These are phyloP conservation scores for Rhypophila decipiens DNA, from an alignment of 495 filamentous ascomycete species.

Conservation along the genomic window DNA sequence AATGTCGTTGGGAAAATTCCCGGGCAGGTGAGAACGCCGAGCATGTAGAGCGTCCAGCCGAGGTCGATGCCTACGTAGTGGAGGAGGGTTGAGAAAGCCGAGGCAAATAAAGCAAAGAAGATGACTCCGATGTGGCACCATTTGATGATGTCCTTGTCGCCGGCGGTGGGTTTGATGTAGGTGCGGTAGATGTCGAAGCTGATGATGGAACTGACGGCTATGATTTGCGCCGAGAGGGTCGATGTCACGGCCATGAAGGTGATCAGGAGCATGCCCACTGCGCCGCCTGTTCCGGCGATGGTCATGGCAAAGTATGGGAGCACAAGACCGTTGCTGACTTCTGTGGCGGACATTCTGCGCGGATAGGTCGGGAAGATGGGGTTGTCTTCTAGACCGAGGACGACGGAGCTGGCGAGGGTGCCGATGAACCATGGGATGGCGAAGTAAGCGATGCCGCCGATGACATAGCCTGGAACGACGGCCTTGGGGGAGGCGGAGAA, in stretches of 20 bases:
- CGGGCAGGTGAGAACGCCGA: constrained; percentile 66
- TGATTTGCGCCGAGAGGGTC: constrained; percentile 42
- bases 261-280: background rate
- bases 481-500: constrained; percentile 42
- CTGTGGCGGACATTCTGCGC: constrained; percentile 12
- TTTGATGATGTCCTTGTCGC: constrained; percentile 36
- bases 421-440: constrained; percentile 47
- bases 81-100: constrained; percentile 22
- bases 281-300: background rate
- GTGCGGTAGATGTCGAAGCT: constrained; percentile 53
- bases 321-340: background rate
- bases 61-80: constrained; percentile 49
- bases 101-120: constrained; percentile 41
- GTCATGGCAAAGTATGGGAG: constrained; percentile 1
- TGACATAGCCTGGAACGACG: constrained; percentile 42
- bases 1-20: constrained; percentile 67
- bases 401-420: constrained; percentile 42
- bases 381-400: constrained; percentile 40
- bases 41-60: constrained; percentile 63
- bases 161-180: constrained; percentile 42
- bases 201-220: constrained; percentile 48
- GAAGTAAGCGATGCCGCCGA: constrained; percentile 46
- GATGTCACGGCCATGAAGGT: constrained; percentile 39
- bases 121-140: constrained; percentile 43
- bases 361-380: constrained; percentile 49